Base-by-base conservation (phyloP, 371 early-diverging fungal genomes). In the Gilbertella persicaria region DNA sequence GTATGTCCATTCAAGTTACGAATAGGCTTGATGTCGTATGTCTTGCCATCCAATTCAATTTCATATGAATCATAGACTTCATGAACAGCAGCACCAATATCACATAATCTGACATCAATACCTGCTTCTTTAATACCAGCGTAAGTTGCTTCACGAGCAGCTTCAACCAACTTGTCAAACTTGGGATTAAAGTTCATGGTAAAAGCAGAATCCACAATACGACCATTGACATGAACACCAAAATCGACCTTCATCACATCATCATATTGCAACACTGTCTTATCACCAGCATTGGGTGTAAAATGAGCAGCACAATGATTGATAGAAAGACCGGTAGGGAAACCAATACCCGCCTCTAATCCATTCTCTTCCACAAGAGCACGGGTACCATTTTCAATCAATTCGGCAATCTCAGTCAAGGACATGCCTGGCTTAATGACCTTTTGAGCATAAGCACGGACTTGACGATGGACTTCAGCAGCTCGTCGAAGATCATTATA, bases 181-280 rank as follows among this genome's bases (percentile, higher is more conserved):
- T 89, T 82, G 17, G 95, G 94, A 71, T 99, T 90, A 73, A 98
- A 99, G 25, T 93, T 69, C 64, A 98, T 82, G 0, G 99, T 99
- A 65, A 99, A 99, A 0, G 99, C 99, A 45, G 91, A 95, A 67
- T 99, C 99, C 51, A 99, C 90, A 55, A 99, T 99, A 52, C 92
- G 81, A 69, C 98, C 99, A 55, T 96, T 93, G 33, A 96, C 87
- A 43, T 99, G 99, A 12, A 90, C 90, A 54, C 99, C 99, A 75
- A 99, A 96, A 75, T 99, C 99, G 26, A 99, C 86, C 86, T 99
- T 99, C 79, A 95, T 83, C 14, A 99, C 97, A 80, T 99, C 99
- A 49, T 89, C 93, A 53, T 95, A 88, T 45, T 82, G 59, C 44
- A 99, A 65, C 3, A 96, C 94, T 1, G 93, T 93, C 56, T 85